Evolutionary conservation across 352 stramenopile species (phyloP).

Genomic region (Phytopythium ostracodes): DNA sequence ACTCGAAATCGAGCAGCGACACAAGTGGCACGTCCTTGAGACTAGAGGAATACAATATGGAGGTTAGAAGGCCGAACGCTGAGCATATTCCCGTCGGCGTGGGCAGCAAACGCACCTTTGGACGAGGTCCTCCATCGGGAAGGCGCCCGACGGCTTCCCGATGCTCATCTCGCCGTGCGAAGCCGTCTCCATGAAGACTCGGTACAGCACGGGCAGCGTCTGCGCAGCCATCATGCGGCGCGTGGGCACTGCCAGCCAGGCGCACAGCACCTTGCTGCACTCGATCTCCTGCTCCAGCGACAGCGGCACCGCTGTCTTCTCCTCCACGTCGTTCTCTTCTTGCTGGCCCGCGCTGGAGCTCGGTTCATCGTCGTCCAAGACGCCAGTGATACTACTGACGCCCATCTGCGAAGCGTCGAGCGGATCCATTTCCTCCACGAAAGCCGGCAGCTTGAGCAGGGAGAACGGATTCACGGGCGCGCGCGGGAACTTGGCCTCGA

Average conservation of each 20-base stretch:
- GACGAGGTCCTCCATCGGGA: constrained; percentile 23
- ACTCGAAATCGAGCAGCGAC: constrained; percentile 52
- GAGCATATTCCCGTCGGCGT: not conserved
- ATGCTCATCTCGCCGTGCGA: constrained; percentile 14
- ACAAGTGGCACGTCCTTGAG: constrained; percentile 29
- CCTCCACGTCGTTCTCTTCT: constrained; percentile 25
- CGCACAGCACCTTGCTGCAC: constrained; percentile 33
- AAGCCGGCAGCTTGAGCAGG: constrained; percentile 48
- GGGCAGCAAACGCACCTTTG: constrained; percentile 19
- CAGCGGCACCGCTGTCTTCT: constrained; percentile 20
- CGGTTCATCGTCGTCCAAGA: not conserved
- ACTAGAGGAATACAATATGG: constrained; percentile 15
- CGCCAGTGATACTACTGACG: not conserved
- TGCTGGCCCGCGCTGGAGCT: not conserved
- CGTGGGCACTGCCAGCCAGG: constrained; percentile 26
- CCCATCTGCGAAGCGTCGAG: constrained; percentile 14
- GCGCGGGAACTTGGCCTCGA: constrained; percentile 46
- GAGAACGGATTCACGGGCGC: constrained; percentile 36
- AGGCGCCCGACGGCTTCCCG: constrained; percentile 15
- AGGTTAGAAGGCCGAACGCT: not conserved
- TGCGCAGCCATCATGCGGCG: constrained; percentile 33
- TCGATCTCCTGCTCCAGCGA: constrained; percentile 27
- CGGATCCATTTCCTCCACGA: constrained; percentile 47
- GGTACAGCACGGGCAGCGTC: constrained; percentile 33
- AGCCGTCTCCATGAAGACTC: constrained; percentile 19